phyloP scores from a whole-genome alignment of 2,329 filamentous ascomycete species.

The Aspergillus sp. region DNA sequence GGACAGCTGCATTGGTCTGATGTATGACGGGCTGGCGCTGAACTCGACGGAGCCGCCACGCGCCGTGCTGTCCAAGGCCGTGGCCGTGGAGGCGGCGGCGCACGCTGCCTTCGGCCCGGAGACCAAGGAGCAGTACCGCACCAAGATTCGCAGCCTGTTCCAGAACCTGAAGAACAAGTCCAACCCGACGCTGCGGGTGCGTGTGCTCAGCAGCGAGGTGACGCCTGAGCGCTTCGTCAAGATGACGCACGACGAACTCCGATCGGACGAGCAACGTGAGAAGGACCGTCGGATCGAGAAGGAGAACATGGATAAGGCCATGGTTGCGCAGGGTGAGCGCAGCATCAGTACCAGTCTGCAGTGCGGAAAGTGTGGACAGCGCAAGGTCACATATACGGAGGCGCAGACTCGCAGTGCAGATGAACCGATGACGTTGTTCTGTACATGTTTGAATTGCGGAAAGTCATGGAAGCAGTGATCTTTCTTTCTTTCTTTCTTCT shows the following conservation, averaged over 20 bases:
- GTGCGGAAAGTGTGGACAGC: constrained; percentile 89
- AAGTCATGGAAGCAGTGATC: constrained; percentile 47
- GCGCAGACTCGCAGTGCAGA: constrained; percentile 94
- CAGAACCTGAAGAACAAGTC: constrained; percentile 92
- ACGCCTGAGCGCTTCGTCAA: constrained; percentile 70
- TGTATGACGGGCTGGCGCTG: constrained; percentile 88
- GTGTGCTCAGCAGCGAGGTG: constrained; percentile 75
- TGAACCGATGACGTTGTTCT: constrained; percentile 67
- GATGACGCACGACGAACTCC: constrained; percentile 90
- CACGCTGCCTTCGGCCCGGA: constrained; percentile 69
- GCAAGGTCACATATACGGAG: constrained; percentile 93
- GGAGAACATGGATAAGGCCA: constrained; percentile 96
- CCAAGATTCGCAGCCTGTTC: constrained; percentile 88
- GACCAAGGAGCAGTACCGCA: constrained; percentile 71
- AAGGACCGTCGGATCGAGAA: constrained; percentile 74
- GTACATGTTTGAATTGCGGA: constrained; percentile 49
- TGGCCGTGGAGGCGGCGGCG: constrained; percentile 75
- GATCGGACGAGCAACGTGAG: constrained; percentile 76
- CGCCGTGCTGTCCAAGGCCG: constrained; percentile 64
- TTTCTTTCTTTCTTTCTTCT: constrained; percentile 11
- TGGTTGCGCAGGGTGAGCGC: constrained; percentile 89
- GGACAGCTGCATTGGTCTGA: constrained; percentile 82
- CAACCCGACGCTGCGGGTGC: constrained; percentile 73
- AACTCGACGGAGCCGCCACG: constrained; percentile 62
- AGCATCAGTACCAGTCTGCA: constrained; percentile 83